These are phyloP conservation scores for Cryphonectria naterciae DNA, from an alignment of 2,329 filamentous ascomycete genomes.

Conservation along the genomic window DNA sequence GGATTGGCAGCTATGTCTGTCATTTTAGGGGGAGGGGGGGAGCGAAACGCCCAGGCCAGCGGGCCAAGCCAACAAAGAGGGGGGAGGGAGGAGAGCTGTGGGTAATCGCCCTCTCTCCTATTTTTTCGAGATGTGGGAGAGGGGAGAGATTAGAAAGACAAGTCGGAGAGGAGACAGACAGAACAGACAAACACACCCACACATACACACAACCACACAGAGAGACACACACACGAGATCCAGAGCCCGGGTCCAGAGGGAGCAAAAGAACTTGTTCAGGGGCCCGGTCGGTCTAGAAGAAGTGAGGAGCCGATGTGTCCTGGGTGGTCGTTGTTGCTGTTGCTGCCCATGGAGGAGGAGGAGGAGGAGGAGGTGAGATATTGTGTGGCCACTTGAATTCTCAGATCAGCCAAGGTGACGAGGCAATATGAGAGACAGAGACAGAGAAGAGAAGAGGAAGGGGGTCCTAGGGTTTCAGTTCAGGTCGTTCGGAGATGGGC, in stretches of 20 bases:
- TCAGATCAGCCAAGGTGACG: constrained; percentile 16
- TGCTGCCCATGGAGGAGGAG: constrained; percentile 16
- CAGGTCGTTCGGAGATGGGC: constrained; percentile 22
- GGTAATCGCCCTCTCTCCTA: background rate
- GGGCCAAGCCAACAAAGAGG: constrained; percentile 26
- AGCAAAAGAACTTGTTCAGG: background rate
- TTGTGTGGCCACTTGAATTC: constrained; percentile 22
- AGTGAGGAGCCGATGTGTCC: constrained; percentile 12
- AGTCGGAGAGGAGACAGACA: background rate
- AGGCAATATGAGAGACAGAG: constrained; percentile 16
- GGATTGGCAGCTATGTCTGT: constrained; percentile 29
- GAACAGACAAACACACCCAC: background rate
- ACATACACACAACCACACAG: background rate
- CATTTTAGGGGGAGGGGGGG: constrained; percentile 25
- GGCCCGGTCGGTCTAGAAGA: background rate
- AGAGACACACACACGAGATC: background rate
- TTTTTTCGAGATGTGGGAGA: constrained; percentile 11
- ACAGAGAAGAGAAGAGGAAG: background rate
- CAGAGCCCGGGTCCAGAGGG: constrained; percentile 7
- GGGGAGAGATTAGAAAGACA: background rate
- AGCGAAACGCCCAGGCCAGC: constrained; percentile 11
- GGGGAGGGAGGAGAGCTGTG: background rate
- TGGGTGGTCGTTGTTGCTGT: constrained; percentile 8
- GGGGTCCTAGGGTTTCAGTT: constrained; percentile 14
- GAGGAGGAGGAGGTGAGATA: background rate